Evolutionary conservation across 2,329 filamentous ascomycete genomes (phyloP), one percentile per base, ranked within the genome.

Genomic region (Harringtonia lauricola): DNA sequence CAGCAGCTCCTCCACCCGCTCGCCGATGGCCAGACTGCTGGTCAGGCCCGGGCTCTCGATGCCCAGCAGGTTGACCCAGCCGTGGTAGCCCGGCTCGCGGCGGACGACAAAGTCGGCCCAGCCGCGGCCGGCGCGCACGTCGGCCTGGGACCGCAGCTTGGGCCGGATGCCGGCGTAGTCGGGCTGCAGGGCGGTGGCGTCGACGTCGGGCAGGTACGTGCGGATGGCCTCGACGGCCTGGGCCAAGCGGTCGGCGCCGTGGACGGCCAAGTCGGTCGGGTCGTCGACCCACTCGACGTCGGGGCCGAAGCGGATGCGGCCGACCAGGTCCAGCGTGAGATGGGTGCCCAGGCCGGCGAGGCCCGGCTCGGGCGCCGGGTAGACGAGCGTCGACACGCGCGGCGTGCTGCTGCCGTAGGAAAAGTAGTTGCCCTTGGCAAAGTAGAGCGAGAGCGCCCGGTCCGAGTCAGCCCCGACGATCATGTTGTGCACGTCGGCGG

Each of bases 341-440:
- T 98, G 92, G 0, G 92, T 96, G 39, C 92, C 92, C 1, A 98
- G 67, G 0, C 92, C 90, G 41, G 79, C 89, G 19, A 81, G 76
- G 2, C 89, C 89, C 0, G 88, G 83, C 9, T 84, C 70, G 0
- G 90, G 88, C 0, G 84, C 88, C 0, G 92, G 92, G 57, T 96
- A 98, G 41, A 98, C 71, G 19, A 98, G 76, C 0, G 83, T 86
- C 2, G 64, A 68, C 12, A 89, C 78, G 26, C 55, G 59, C 0
- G 87, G 89, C 1, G 57, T 57, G 0, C 80, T 76, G 2, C 77
- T 67, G 0, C 72, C 64, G 65, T 95, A 96, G 26, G 82, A 84
- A 65, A 94, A 96, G 67, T 98, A 98, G 48, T 86, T 90, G 1
- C 92, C 92, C 66, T 98, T 98, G 47, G 90, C 90, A 64, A 83